Evolutionary conservation across 139 green algal genomes (phyloP), one percentile per base, ranked within the genome.

Genomic region (Raphidocelis subcapitata): DNA sequence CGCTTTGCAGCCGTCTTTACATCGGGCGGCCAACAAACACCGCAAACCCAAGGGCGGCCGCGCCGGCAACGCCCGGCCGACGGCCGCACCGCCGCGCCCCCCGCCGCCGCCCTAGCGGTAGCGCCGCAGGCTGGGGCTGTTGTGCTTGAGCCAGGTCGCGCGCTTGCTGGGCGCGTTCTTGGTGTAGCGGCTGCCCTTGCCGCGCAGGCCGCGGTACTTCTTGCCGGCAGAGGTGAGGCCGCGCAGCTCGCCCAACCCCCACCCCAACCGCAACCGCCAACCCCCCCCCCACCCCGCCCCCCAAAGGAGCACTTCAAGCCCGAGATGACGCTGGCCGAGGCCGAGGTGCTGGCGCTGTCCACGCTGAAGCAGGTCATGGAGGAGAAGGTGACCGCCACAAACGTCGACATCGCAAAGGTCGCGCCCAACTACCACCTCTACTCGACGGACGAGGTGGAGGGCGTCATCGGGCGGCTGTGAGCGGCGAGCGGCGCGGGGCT

Each of bases 321-420:
- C 31, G 94, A 98, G 73, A 79, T 99, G 86, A 97, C 80, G 3
- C 79, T 99, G 41, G 84, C 92, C 65, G 96, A 99, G 80, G 96
- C 94, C 8, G 94, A 99, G 85, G 87, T 92, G 69, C 84, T 98
- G 73, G 94, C 96, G 24, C 86, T 99, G 72, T 84, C 79, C 35
- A 98, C 93, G 3, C 85, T 99, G 20, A 99, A 99, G 79, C 87
- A 92, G 74, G 96, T 99, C 54, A 99, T 99, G 95, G 95, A 99
- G 81, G 96, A 99, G 83, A 99, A 99, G 92, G 86, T 97, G 41
- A 98, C 92, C 0, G 37, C 84, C 14, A 97, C 89, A 3, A 99
- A 99, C 81, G 96, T 99, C 62, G 95, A 99, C 79, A 97, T 99
- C 41, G 91, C 93, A 0, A 80, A 68, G 0, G 88, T 99, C 35